These are phyloP conservation scores for Oenanthe javanica DNA, from an alignment of 140 eudicot species.

Conservation along the genomic window DNA sequence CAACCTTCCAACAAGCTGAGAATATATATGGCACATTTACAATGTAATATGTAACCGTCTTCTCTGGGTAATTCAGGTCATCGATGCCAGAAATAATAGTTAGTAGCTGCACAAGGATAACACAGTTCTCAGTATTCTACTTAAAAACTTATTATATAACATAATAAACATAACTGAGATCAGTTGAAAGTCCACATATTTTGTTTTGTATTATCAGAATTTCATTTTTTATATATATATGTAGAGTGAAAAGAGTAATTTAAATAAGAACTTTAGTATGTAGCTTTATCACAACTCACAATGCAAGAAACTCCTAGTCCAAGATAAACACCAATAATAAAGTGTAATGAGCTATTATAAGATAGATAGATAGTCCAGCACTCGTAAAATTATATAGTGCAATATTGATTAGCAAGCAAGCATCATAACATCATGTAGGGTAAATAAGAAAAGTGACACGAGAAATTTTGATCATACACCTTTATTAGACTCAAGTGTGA, in stretches of 20 bases:
- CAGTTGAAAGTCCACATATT: not conserved
- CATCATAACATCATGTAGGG: not conserved
- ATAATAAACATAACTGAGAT: not conserved
- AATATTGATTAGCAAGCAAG: conserved; percentile 1
- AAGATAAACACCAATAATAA: not conserved
- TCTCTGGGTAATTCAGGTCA: conserved; percentile 98
- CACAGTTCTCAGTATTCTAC: not conserved
- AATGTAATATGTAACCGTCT: conserved; percentile 84
- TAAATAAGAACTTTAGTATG: not conserved
- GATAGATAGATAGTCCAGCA: not conserved
- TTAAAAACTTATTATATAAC: not conserved
- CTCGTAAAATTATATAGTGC: not conserved
- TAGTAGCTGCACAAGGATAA: conserved; percentile 47
- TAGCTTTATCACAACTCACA: not conserved
- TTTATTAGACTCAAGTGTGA: conserved; percentile 81
- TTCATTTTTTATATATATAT: not conserved
- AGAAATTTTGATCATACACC: conserved; percentile 27
- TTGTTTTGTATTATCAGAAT: not conserved
- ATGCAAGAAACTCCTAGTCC: not conserved
- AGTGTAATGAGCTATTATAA: not conserved
- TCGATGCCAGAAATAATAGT: conserved; percentile 82
- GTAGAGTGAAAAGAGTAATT: not conserved
- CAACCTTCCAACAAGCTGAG: conserved; percentile 99
- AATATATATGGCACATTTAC: conserved; percentile 94
- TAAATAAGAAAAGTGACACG: not conserved